phyloP scores from a whole-genome alignment of 306 rosid species.

The Oxytropis ochrocephala region DNA sequence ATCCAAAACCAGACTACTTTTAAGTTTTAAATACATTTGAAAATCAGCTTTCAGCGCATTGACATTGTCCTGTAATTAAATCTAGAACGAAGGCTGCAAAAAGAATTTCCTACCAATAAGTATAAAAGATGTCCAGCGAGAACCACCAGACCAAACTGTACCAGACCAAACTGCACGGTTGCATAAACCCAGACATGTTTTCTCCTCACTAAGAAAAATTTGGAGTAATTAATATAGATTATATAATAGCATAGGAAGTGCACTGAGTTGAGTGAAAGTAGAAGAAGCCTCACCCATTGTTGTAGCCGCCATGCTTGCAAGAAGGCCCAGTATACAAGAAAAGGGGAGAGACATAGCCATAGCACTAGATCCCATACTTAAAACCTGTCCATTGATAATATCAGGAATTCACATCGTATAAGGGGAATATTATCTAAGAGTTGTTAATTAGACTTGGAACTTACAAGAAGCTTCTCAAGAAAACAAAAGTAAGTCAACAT shows the following conservation, averaged over 20 bases:
- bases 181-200: slow-evolving; percentile 73
- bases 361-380: slow-evolving; percentile 57
- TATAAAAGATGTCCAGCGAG: slow-evolving; percentile 53
- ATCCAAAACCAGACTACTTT: background rate
- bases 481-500: slow-evolving; percentile 41
- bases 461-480: slow-evolving; percentile 43
- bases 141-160: slow-evolving; percentile 59
- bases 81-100: background rate
- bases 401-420: slow-evolving; percentile 15
- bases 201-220: slow-evolving; percentile 49
- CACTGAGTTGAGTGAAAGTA: background rate
- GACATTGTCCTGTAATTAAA: background rate
- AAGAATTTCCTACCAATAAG: slow-evolving; percentile 48
- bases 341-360: slow-evolving; percentile 73
- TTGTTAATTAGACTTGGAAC: background rate
- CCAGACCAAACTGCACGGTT: slow-evolving; percentile 47
- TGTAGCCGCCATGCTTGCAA: slow-evolving; percentile 72
- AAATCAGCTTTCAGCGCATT: background rate
- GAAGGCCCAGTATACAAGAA: slow-evolving; percentile 75
- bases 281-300: slow-evolving; percentile 58
- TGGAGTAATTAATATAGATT: slow-evolving; percentile 8
- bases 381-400: slow-evolving; percentile 45
- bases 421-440: background rate
- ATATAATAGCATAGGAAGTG: background rate
- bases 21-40: background rate